A percentile compares a stretch with the other conserved stretches of the same genome.
Conservation (phyloP, 148 eudicot genomes). For the Spergularia bocconei region DNA sequence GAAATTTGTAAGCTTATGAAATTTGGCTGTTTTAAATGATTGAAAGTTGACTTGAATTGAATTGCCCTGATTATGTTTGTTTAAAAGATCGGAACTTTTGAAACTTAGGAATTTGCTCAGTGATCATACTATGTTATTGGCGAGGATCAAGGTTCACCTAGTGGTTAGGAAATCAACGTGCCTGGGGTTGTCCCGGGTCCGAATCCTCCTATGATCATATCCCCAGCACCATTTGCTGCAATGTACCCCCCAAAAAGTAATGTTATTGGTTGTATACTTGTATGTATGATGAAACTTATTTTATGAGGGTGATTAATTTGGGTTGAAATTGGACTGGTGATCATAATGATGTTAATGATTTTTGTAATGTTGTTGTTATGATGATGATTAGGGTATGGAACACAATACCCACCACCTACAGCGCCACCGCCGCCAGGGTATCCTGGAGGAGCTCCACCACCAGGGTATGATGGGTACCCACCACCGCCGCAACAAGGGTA, state of each 20-base stretch:
- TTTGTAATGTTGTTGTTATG: background rate
- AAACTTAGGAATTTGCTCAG: background rate
- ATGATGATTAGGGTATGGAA: constrained; percentile 34
- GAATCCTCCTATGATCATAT: no score
- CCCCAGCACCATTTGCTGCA: no score
- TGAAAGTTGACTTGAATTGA: no score
- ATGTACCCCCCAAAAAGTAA: no score
- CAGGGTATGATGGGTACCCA: constrained; percentile 38
- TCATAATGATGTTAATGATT: background rate
- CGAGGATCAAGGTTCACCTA: no score
- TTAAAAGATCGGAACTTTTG: background rate
- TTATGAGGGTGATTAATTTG: background rate
- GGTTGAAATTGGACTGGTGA: background rate
- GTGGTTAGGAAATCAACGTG: no score
- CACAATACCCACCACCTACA: constrained; percentile 44
- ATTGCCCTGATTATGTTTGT: background rate
- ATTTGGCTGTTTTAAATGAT: background rate
- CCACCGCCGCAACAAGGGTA: constrained; percentile 33
- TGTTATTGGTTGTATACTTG: no score
- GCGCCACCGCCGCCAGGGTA: constrained; percentile 35
- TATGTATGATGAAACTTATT: background rate
- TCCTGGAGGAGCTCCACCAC: constrained; percentile 13
- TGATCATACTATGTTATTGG: background rate
- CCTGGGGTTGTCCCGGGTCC: no score
- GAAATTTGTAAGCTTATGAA: background rate